Evolutionary conservation across 768 basidiomycete genomes (phyloP), one percentile per base, ranked within the genome.

Genomic region (Neoboletus brunneissimus): DNA sequence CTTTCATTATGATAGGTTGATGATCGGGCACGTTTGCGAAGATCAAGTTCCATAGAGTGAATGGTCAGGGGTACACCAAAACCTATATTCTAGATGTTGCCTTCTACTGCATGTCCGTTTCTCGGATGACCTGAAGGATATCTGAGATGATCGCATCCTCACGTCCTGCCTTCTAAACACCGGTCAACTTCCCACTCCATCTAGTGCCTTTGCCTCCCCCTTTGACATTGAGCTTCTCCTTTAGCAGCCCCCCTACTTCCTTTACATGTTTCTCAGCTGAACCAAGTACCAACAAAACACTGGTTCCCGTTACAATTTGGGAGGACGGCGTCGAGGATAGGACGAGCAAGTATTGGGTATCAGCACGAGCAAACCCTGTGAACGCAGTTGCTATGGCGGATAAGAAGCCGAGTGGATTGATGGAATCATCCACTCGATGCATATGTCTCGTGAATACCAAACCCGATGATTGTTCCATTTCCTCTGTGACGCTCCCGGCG

Each of bases 161-260:
- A 8, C 67, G 61, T 27, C 67, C 55, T 31, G 47, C 50, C 46
- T 58, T 71, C 67, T 69, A 68, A 38, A 69, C 69, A 0, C 89
- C 89, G 8, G 69, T 76, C 53, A 78, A 80, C 67, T 91, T 87
- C 11, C 90, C 89, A 58, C 89, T 90, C 86, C 89, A 91, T 62
- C 80, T 81, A 18, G 74, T 61, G 2, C 88, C 89, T 64, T 87
- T 90, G 5, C 90, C 89, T 12, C 91, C 91, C 8, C 91, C 91
- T 73, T 86, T 92, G 46, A 88, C 76, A 10, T 76, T 75, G 29
- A 88, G 73, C 59, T 79, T 83, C 5, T 71, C 65, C 67, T 83
- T 89, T 42, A 88, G 67, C 25, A 67, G 74, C 4, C 84, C 84
- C 3, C 87, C 87, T 2, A 72, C 73, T 58, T 72, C 76, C 69